Evolutionary conservation across 2,329 filamentous ascomycete genomes (phyloP).

Genomic region (Alternaria sp.): DNA sequence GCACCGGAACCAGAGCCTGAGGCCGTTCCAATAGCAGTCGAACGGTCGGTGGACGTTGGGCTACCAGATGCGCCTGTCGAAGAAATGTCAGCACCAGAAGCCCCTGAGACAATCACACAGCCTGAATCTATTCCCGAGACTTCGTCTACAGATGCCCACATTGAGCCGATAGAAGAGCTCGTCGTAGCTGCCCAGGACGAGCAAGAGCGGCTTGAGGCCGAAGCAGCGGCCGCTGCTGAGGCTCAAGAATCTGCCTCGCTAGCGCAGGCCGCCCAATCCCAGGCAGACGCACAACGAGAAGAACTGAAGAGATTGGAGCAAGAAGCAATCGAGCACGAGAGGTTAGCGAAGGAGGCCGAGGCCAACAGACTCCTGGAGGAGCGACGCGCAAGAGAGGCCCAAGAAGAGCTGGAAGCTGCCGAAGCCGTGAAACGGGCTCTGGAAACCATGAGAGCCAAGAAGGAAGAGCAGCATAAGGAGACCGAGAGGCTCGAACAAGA

Average conservation of each 20-base stretch:
- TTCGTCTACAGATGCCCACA: background rate
- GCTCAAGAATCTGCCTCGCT: background rate
- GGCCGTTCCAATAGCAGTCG: background rate
- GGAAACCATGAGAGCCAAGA: background rate
- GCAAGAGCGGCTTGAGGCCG: constrained; percentile 2
- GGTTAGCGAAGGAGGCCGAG: constrained; percentile 7
- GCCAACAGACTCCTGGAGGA: constrained; percentile 2
- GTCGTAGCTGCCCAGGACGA: background rate
- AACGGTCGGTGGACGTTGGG: constrained; percentile 6
- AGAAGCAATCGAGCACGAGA: constrained; percentile 9
- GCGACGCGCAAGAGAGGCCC: background rate
- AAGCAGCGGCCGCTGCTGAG: background rate
- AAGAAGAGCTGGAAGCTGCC: constrained; percentile 5
- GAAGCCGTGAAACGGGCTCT: constrained; percentile 2
- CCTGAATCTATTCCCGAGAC: background rate
- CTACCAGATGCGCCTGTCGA: constrained; percentile 8
- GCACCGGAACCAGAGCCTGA: background rate
- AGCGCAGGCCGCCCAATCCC: background rate
- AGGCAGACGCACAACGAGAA: background rate
- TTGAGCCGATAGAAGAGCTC: background rate
- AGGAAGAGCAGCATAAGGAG: background rate
- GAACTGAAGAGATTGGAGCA: constrained; percentile 6
- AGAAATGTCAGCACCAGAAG: background rate
- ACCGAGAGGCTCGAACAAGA: constrained; percentile 4
- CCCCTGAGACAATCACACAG: background rate